A percentile compares a stretch with the other conserved stretches of the same genome.
Conservation (phyloP, 192 early-diverging fungal genomes). For the Diversispora epigaea region DNA sequence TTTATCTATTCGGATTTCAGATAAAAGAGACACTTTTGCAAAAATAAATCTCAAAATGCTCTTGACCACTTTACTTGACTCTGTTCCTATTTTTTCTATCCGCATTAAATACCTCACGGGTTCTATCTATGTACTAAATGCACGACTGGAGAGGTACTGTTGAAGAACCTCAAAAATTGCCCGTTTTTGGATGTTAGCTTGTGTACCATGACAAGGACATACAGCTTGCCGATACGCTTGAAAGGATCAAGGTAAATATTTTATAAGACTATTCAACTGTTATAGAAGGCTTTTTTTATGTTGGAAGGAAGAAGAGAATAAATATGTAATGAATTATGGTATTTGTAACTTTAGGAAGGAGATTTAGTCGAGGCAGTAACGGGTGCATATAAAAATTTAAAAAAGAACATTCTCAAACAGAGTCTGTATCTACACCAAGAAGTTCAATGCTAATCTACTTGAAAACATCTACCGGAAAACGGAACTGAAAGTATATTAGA, state of each 20-base stretch:
- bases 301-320: not conserved
- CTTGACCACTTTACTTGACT: not conserved
- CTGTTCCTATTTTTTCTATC: conserved; percentile 6
- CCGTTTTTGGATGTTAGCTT: not conserved
- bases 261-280: not conserved
- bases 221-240: not conserved
- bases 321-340: not conserved
- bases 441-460: not conserved
- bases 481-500: not conserved
- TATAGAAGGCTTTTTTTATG: not conserved
- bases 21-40: not conserved
- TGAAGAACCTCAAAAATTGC: not conserved
- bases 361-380: not conserved
- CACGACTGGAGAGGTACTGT: conserved; percentile 12
- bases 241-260: conserved; percentile 1
- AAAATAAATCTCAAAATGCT: conserved; percentile 11
- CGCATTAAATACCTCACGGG: not conserved
- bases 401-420: not conserved
- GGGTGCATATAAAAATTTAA: not conserved
- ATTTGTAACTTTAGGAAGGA: conserved; percentile 12
- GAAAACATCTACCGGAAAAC: not conserved
- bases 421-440: not conserved
- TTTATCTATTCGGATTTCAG: too few species aligned
- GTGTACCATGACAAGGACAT: not conserved
- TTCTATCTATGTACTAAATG: conserved; percentile 14